Evolutionary conservation across 2,329 filamentous ascomycete species (phyloP), one percentile per base, ranked within the genome.

Genomic region (Neopestalotiopsis clavispora): DNA sequence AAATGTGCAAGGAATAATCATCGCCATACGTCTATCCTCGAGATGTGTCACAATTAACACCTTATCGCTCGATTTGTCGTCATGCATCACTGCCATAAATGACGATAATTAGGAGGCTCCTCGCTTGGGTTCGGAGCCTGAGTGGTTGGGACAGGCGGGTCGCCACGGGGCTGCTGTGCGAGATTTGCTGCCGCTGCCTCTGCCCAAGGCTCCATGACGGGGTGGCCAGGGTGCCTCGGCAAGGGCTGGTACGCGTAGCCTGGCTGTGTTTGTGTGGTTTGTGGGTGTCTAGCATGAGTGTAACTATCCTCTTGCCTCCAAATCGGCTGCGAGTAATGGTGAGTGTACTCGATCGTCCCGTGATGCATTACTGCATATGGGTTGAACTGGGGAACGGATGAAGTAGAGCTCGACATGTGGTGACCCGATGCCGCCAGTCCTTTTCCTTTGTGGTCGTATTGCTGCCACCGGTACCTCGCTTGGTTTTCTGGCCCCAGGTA

Each of bases 401-500:
- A 52, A 52, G 45, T 52, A 52, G 45, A 49, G 17, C 45, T 17
- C 14, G 42, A 28, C 49, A 66, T 40, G 17, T 66, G n/a, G 13
- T 38, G 28, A 23, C 14, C 32, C 2, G 56, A 60, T n/a, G 30
- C 9, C 10, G 34, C 65, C 17, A 38, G 9, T 14, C 52, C 65
- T 32, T 67, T 67, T 52, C 65, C 65, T 38, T 67, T 67, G 34
- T 20, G 13, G 28, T 58, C 49, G 28, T 38, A 28, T 65, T 74
- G 65, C 67, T 69, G 68, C 76, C 78, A 78, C 65, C 73, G 75
- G 49, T 70, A 72, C 4, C 75, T 72, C 9, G 74, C 70, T n/a
- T 81, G 79, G 71, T 83, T 80, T 30, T 83, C 78, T 0, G 81
- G 78, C 1, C 79, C 78, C 5, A 73, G 69, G 66, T 81, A 81